Evolutionary conservation across 805 yeast genomes (phyloP).

Genomic region (Wickerhamomyces chaumierensis): DNA sequence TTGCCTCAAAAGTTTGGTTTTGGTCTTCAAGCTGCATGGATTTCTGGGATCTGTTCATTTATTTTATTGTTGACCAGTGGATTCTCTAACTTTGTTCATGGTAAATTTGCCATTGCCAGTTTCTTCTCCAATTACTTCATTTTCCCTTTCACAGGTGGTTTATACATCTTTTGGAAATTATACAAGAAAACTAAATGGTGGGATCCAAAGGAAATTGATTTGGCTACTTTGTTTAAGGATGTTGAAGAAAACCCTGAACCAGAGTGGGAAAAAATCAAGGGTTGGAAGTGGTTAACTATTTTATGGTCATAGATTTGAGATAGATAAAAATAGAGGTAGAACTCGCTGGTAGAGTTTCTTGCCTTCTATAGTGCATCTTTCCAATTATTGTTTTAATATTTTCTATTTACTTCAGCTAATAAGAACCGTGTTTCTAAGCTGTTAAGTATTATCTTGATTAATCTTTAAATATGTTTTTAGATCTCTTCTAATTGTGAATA

Average conservation of each 20-base stretch:
- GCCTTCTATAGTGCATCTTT: too few species aligned
- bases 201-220: conserved; percentile 29
- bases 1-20: conserved; percentile 10
- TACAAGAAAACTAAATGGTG: conserved; percentile 22
- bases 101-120: conserved; percentile 14
- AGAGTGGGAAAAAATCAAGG: conserved; percentile 7
- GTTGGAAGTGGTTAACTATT: conserved; percentile 6
- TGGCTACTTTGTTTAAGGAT: conserved; percentile 22
- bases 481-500: too few species aligned
- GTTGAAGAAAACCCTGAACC: conserved; percentile 22
- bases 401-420: too few species aligned
- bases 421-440: too few species aligned
- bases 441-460: too few species aligned
- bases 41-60: conserved; percentile 17
- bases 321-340: too few species aligned
- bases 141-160: conserved; percentile 19
- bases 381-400: too few species aligned
- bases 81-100: conserved; percentile 23
- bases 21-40: conserved; percentile 22
- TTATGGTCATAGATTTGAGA: too few species aligned
- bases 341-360: too few species aligned
- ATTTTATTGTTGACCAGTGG: conserved; percentile 26
- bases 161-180: conserved; percentile 24
- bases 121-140: conserved; percentile 13
- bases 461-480: too few species aligned